Evolutionary conservation across 768 basidiomycete genomes (phyloP).

Genomic region (Filobasidium floriforme): DNA sequence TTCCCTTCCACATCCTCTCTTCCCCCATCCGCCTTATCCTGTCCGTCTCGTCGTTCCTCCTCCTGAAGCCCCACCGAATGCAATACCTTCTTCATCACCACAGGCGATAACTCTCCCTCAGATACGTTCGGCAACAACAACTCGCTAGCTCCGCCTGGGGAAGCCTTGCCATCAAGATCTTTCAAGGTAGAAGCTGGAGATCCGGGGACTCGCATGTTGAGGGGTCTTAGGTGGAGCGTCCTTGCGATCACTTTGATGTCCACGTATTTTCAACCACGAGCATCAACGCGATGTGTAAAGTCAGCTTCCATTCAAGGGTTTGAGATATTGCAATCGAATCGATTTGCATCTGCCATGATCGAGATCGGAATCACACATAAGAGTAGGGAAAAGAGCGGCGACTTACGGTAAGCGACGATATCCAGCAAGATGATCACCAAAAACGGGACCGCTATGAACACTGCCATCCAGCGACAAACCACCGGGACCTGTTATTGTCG

Average conservation of each 20-base stretch:
- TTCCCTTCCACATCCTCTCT: neutral
- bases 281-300: neutral
- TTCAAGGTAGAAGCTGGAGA: neutral
- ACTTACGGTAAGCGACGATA: slow-evolving; percentile 5
- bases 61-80: too few relatives aligned
- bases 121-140: neutral
- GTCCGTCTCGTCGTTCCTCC: neutral
- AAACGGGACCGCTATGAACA: neutral
- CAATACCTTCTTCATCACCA: neutral
- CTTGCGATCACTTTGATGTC: neutral
- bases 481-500: slow-evolving; percentile 1
- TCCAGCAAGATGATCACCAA: neutral
- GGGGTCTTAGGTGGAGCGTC: neutral
- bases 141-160: neutral
- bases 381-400: neutral
- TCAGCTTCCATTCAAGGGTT: too few relatives aligned
- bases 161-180: neutral
- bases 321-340: too few relatives aligned
- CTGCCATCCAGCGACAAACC: neutral
- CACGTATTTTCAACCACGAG: neutral
- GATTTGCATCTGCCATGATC: slow-evolving; percentile 3
- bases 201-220: neutral
- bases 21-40: too few relatives aligned
- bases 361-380: neutral
- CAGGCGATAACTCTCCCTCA: neutral